Conservation (phyloP, 805 yeast genomes). For the Vanderwaltozyma tropicalis region DNA sequence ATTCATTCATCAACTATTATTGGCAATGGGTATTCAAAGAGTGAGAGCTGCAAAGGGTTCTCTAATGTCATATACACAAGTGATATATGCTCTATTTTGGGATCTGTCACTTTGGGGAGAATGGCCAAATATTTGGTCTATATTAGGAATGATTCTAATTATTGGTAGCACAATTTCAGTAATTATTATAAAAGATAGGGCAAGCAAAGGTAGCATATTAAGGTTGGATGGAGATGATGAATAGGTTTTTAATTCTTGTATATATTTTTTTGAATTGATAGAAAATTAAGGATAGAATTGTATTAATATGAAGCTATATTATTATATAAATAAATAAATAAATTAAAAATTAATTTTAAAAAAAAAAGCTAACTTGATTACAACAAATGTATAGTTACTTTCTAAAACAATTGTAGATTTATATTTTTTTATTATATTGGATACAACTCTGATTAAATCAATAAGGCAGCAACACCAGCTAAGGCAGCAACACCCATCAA, state of each 20-base stretch:
- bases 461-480: conserved; percentile 24
- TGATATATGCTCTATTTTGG: conserved; percentile 69
- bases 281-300: no score
- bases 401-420: no score
- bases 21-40: conserved; percentile 75
- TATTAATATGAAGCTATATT: no score
- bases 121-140: conserved; percentile 58
- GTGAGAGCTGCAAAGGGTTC: conserved; percentile 71
- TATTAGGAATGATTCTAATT: conserved; percentile 60
- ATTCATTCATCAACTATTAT: conserved; percentile 66
- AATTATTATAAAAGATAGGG: conserved; percentile 22
- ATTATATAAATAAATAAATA: no score
- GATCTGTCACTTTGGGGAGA: conserved; percentile 65
- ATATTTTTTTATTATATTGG: no score
- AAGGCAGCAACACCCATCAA: conserved; percentile 20
- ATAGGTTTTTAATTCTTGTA: no score
- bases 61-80: conserved; percentile 63
- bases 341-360: no score
- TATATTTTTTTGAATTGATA: no score
- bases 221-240: no score
- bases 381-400: no score
- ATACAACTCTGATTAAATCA: conserved; percentile 7
- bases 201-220: no score
- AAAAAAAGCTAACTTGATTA: no score
- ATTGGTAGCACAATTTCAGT: conserved; percentile 54